Evolutionary conservation across 2,329 filamentous ascomycete genomes (phyloP), one percentile per base, ranked within the genome.

Genomic region (Dichotomopilus funicola): DNA sequence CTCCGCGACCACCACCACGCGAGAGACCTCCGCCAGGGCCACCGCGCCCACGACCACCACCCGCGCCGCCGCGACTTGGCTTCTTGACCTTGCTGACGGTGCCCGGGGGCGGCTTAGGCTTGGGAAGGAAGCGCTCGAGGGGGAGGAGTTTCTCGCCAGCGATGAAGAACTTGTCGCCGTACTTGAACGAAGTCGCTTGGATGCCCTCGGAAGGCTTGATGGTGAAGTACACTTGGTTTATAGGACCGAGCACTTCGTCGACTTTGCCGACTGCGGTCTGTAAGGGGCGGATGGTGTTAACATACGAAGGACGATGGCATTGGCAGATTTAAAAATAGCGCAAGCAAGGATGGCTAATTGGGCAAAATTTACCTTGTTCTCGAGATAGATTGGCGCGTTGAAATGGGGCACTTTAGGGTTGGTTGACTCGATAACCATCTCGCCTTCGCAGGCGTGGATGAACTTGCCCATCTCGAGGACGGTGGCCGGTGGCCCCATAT

Each of bases 171-270:
- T 95, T 96, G 80, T 97, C 94, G 70, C 94, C 94, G 61, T 86
- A 76, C 79, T 96, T 95, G 85, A 97, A 99, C 42, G 88, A 94
- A 57, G 86, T 83, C 60, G 94, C 91, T 73, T 95, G 88, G 72
- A 99, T 97, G 66, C 94, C 94, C 71, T 97, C 92, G 71, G 90
- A 86, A 53, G 92, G 91, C 78, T 97, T 97, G 74, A 99, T 88
- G 67, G 92, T 97, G 80, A 99, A 99, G 79, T 88, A 96, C 67
- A 97, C 89, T 75, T 96, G 88, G 80, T 96, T 97, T 74, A 99
- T 89, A 61, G 94, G 92, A 56, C 94, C 94, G 65, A 99, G 86
- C 64, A 99, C 88, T 77, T 99, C 94, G 76, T 99, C 94, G 70
- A 99, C 88, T 77, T 97, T 97, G 73, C 94, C 94, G 72, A 99